phyloP scores from a whole-genome alignment of 805 yeast genomes.

The Candida wancherniae region DNA sequence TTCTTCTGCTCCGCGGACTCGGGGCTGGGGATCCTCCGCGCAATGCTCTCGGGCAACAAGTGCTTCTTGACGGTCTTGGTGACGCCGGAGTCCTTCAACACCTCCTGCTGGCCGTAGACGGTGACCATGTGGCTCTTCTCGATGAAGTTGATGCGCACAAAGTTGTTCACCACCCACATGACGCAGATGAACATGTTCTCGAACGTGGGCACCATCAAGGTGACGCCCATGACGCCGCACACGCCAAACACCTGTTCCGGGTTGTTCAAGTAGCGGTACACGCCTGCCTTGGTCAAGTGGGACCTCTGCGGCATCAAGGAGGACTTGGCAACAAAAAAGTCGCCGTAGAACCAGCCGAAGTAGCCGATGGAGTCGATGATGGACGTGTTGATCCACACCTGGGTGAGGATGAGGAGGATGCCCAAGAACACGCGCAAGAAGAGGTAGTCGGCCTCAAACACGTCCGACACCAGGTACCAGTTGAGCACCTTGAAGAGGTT shows the following conservation, averaged over 20 bases:
- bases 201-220: conserved; percentile 53
- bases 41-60: conserved; percentile 36
- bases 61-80: conserved; percentile 41
- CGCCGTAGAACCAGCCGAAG: conserved; percentile 90
- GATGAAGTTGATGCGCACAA: conserved; percentile 64
- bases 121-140: conserved; percentile 76
- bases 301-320: conserved; percentile 31
- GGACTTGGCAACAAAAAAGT: conserved; percentile 62
- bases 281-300: conserved; percentile 68
- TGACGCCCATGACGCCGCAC: conserved; percentile 75
- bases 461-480: conserved; percentile 5
- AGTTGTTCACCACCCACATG: conserved; percentile 60
- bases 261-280: conserved; percentile 74
- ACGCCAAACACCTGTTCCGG: conserved; percentile 78
- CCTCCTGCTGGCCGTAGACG: conserved; percentile 63
- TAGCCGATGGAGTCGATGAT: conserved; percentile 70
- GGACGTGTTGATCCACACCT: conserved; percentile 64
- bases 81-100: conserved; percentile 49
- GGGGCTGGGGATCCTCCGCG: conserved; percentile 22
- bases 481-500: conserved; percentile 26
- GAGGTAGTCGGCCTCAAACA: conserved; percentile 32
- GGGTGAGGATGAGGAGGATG: conserved; percentile 48
- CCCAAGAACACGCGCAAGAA: conserved; percentile 58
- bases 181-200: conserved; percentile 47
- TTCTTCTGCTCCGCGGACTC: conserved; percentile 3